phyloP scores from a whole-genome alignment of 1,284 basidiomycete species.

The Ustilago cynodontis region DNA sequence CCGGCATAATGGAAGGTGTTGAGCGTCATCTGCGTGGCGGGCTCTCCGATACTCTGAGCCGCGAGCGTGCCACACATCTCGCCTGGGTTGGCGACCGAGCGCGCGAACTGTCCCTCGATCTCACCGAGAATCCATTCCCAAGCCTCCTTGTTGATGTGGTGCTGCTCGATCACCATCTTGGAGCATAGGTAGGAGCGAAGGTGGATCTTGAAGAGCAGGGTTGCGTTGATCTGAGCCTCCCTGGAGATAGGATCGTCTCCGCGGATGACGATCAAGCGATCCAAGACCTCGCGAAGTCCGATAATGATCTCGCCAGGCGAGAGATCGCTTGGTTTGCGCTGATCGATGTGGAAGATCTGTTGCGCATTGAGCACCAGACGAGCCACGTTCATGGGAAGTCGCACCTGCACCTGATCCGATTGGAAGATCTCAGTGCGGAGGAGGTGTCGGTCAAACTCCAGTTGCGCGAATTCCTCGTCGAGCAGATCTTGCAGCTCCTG shows the following conservation, averaged over 20 bases:
- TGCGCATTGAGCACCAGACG: constrained; percentile 95
- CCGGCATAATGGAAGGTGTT: constrained; percentile 99
- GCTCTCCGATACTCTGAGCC: constrained; percentile 98
- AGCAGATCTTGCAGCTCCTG: constrained; percentile 86
- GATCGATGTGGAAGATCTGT: constrained; percentile 97
- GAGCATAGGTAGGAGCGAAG: constrained; percentile 67
- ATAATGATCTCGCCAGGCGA: constrained; percentile 89
- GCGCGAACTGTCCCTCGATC: constrained; percentile 79
- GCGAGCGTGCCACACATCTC: constrained; percentile 99
- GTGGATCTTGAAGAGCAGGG: constrained; percentile 87
- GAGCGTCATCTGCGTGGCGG: constrained; percentile 99
- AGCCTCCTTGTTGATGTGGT: constrained; percentile 74
- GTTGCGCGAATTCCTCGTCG: constrained; percentile 86
- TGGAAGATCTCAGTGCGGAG: constrained; percentile 86
- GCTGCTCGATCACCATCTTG: constrained; percentile 68
- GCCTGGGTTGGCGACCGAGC: constrained; percentile 90
- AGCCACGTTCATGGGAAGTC: constrained; percentile 78
- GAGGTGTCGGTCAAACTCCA: constrained; percentile 80
- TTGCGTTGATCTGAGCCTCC: constrained; percentile 89
- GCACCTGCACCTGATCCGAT: constrained; percentile 78
- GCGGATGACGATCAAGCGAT: constrained; percentile 77
- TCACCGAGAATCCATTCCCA: constrained; percentile 99
- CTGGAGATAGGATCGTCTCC: constrained; percentile 77
- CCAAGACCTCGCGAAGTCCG: constrained; percentile 73
- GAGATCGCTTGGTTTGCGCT: constrained; percentile 90